A percentile compares a stretch with the other conserved stretches of the same genome.
Evolutionary conservation across 306 rosid genomes (phyloP).

Genomic region (Vigna angularis): DNA sequence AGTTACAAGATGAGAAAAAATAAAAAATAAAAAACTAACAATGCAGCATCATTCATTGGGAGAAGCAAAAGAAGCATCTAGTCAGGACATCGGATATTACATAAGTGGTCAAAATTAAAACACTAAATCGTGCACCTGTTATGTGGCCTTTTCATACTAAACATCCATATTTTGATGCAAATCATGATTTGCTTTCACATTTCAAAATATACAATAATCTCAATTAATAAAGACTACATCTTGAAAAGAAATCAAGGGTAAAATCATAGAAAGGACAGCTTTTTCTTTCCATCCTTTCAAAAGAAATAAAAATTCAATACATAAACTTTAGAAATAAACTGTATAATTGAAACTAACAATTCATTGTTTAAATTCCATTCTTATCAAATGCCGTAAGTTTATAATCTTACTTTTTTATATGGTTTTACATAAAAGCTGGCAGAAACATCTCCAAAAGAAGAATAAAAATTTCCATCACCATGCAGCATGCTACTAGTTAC

Average conservation of each 20-base stretch:
- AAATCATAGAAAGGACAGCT: background rate
- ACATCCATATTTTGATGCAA: background rate
- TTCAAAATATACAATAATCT: background rate
- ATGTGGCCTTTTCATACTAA: background rate
- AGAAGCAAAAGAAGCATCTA: constrained; percentile 2
- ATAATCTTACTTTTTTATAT: background rate
- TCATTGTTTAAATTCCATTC: background rate
- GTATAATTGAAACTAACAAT: background rate
- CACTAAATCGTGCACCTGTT: background rate
- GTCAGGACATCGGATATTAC: background rate
- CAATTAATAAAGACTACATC: background rate
- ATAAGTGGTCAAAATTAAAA: background rate
- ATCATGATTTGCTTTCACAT: background rate
- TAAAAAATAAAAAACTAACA: background rate
- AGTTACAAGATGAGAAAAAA: background rate
- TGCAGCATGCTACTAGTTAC: background rate
- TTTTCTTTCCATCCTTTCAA: background rate
- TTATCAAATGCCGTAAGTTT: background rate
- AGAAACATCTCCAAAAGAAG: background rate
- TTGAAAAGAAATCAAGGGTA: background rate
- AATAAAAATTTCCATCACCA: background rate
- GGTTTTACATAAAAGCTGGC: background rate
- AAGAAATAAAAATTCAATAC: background rate
- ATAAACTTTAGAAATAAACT: background rate
- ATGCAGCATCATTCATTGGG: background rate